phyloP scores from a whole-genome alignment of 768 basidiomycete genomes.

The Scleroderma citrinum region DNA sequence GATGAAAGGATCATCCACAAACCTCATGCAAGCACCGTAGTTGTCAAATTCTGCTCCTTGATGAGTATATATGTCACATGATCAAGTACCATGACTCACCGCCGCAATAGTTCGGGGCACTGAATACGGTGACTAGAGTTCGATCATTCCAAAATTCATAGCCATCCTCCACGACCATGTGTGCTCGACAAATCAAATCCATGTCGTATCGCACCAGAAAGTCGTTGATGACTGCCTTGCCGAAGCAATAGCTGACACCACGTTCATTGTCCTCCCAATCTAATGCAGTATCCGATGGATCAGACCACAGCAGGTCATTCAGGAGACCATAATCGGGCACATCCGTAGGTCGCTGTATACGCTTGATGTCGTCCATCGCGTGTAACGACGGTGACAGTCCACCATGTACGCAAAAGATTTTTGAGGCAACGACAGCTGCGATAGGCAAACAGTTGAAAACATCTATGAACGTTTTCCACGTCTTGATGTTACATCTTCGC shows the following conservation, averaged over 20 bases:
- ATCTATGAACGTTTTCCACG: slow-evolving; percentile 99
- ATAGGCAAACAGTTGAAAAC: slow-evolving; percentile 99
- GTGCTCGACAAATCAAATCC: slow-evolving; percentile 98
- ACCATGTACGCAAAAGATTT: slow-evolving; percentile 99
- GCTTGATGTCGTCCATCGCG: slow-evolving; percentile 97
- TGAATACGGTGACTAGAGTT: slow-evolving; percentile 97
- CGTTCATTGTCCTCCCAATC: slow-evolving; percentile 99
- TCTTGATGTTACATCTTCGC: slow-evolving; percentile 98
- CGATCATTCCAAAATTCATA: slow-evolving; percentile 99
- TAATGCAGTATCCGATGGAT: slow-evolving; percentile 93
- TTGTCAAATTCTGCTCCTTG: slow-evolving; percentile 77
- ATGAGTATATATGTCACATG: slow-evolving; percentile 8
- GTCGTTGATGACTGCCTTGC: slow-evolving; percentile 94
- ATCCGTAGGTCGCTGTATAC: slow-evolving; percentile 96
- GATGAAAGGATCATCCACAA: slow-evolving; percentile 10
- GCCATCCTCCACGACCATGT: slow-evolving; percentile 99
- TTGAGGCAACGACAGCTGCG: slow-evolving; percentile 96
- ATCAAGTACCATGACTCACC: slow-evolving; percentile 48
- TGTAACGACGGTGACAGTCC: slow-evolving; percentile 90
- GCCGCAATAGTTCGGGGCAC: slow-evolving; percentile 95
- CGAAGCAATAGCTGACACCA: slow-evolving; percentile 98
- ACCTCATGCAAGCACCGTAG: slow-evolving; percentile 95
- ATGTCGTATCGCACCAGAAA: slow-evolving; percentile 95
- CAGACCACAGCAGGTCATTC: slow-evolving; percentile 96
- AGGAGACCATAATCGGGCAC: slow-evolving; percentile 97